Conservation (phyloP, 805 yeast genomes). For the Candida ortonii region DNA sequence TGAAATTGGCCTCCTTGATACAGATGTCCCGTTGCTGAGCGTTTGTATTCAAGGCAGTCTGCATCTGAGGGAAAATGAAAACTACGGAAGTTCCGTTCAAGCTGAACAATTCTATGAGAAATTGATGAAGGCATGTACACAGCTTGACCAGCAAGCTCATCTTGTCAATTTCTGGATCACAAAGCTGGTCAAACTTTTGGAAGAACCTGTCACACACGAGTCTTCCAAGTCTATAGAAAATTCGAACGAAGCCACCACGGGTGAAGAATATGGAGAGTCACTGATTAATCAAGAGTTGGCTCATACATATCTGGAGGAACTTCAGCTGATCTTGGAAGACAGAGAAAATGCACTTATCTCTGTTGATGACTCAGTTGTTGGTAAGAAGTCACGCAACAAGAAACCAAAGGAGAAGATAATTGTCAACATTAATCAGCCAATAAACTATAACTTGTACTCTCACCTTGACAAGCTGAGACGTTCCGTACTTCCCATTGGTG, state of each 20-base stretch:
- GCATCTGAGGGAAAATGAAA: constrained; percentile 5
- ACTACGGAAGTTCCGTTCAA: constrained; percentile 19
- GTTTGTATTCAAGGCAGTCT: constrained; percentile 6
- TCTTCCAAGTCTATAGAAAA: constrained; percentile 4
- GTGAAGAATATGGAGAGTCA: constrained; percentile 76
- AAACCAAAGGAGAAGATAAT: constrained; percentile 12
- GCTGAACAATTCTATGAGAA: constrained; percentile 26
- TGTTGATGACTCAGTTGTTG: constrained; percentile 19
- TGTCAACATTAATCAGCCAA: constrained; percentile 17
- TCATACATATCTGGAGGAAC: constrained; percentile 51
- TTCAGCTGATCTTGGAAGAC: constrained; percentile 47
- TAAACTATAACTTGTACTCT: constrained; percentile 31
- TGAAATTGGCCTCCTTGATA: no score
- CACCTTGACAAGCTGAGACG: constrained; percentile 31
- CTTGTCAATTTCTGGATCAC: constrained; percentile 51
- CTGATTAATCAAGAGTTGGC: constrained; percentile 73
- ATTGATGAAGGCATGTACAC: constrained; percentile 24
- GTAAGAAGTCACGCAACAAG: constrained; percentile 9
- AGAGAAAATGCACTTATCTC: constrained; percentile 38
- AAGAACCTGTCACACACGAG: constrained; percentile 40
- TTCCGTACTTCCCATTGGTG: constrained; percentile 31
- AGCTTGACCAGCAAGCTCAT: constrained; percentile 51
- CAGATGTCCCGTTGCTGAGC: no score
- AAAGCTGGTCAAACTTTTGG: constrained; percentile 41
- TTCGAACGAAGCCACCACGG: constrained; percentile 39